These are phyloP conservation scores for Penicillium flavigenum DNA, from an alignment of 495 filamentous ascomycete species.

Conservation along the genomic window DNA sequence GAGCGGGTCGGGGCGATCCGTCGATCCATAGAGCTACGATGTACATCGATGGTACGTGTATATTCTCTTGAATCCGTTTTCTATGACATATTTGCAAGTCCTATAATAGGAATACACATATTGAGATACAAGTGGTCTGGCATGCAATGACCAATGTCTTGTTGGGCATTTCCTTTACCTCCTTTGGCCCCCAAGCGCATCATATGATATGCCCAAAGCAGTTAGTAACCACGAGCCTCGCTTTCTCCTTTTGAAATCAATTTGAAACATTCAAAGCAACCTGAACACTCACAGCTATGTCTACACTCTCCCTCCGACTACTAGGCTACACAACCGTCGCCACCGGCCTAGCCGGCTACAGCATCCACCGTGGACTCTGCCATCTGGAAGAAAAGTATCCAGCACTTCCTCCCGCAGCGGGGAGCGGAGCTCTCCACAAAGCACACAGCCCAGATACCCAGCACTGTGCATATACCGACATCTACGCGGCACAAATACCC, in stretches of 20 bases:
- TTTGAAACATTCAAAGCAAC: background rate
- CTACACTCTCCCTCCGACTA: constrained; percentile 16
- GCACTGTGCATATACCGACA: constrained; percentile 32
- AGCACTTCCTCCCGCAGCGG: constrained; percentile 12
- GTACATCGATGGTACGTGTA: too few relatives aligned
- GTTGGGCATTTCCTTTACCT: background rate
- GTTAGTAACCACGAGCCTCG: background rate
- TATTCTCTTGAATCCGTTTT: too few relatives aligned
- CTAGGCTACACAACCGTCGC: constrained; percentile 19
- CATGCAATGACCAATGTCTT: background rate
- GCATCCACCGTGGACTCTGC: constrained; percentile 27
- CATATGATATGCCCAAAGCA: background rate
- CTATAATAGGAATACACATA: too few relatives aligned
- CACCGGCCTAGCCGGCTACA: constrained; percentile 21
- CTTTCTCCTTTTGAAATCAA: background rate
- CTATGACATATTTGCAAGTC: too few relatives aligned
- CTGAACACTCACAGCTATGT: constrained; percentile 8
- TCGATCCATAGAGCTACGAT: too few relatives aligned
- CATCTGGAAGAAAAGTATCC: constrained; percentile 36
- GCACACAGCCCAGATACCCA: constrained; percentile 20
- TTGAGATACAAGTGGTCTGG: too few relatives aligned
- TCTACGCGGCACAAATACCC: constrained; percentile 32
- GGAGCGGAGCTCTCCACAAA: constrained; percentile 23
- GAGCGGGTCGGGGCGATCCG: too few relatives aligned
- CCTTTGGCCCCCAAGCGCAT: background rate